Evolutionary conservation across 768 basidiomycete species (phyloP), one percentile per base, ranked within the genome.

Genomic region (Collybiopsis luxurians): DNA sequence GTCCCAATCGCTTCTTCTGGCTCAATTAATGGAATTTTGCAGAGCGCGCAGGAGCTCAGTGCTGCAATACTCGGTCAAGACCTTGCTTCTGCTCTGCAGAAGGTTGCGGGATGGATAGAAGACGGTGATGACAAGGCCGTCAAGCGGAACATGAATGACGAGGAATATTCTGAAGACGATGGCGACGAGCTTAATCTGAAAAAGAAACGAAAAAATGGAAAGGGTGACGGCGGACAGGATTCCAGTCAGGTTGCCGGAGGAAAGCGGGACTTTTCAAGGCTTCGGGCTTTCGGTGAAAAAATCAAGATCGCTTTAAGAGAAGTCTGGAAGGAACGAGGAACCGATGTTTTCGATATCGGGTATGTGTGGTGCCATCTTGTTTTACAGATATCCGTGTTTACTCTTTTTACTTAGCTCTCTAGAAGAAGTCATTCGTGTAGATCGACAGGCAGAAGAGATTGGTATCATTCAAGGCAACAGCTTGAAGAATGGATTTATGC

Each of bases 21-120:
- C 36, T 31, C 43, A 51, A 42, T 55, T 59, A 26, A 45, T 10
- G 34, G 2, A 40, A 13, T n/a, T 44, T 36, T 61, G 0, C 60
- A 94, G 94, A 92, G 90, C 64, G 91, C 94, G 1, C 79, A 85
- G 39, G 95, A 96, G 65, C 75, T 96, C 44, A 85, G 86, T 15
- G 85, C 86, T 4, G 87, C 89, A 1, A 80, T 86, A 0, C 85
- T 93, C 72, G 91, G 92, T 0, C 86, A 92, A 65, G 95, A 96
- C 60, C 72, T 96, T 2, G 88, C 91, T n/a, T 65, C 70, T 21
- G 83, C 84, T 2, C 72, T 95, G 23, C 84, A 81, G 55, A 79
- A 84, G 47, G 73, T 86, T 17, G 76, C 82, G 61, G 66, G 70
- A 4, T 75, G 77, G 66, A 70, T 91, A 21, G 71, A 77, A 9